A percentile compares a stretch with the other conserved stretches of the same genome.
Conservation (phyloP, 768 basidiomycete species). For the Trametes villosa region DNA sequence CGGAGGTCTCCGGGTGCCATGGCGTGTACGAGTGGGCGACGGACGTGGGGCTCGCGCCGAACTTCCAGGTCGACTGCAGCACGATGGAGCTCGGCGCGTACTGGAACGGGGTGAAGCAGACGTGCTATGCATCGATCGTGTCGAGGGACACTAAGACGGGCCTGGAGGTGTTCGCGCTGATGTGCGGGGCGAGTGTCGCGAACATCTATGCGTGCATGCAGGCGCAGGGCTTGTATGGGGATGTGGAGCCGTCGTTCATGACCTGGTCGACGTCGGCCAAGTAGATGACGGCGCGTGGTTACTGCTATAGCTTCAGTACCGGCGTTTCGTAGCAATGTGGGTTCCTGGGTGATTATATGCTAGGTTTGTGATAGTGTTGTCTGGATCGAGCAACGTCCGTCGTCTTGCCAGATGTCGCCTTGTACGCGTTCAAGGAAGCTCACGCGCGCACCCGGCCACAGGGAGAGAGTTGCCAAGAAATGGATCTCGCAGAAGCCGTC, state of each 20-base stretch:
- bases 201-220: constrained; percentile 14
- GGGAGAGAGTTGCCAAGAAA: too few relatives aligned
- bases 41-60: not conserved
- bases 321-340: too few relatives aligned
- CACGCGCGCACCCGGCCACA: too few relatives aligned
- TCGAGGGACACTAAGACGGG: too few relatives aligned
- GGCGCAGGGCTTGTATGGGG: not conserved
- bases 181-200: constrained; percentile 4
- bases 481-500: too few relatives aligned
- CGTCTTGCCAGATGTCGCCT: too few relatives aligned
- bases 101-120: constrained; percentile 14
- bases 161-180: not conserved
- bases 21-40: constrained; percentile 6
- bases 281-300: too few relatives aligned
- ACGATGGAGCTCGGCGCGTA: constrained; percentile 12
- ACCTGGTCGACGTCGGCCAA: constrained; percentile 5
- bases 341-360: too few relatives aligned
- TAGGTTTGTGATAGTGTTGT: too few relatives aligned
- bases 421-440: too few relatives aligned
- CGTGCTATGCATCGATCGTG: constrained; percentile 4
- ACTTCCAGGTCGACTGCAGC: constrained; percentile 13
- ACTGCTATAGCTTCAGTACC: too few relatives aligned
- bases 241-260: constrained; percentile 3
- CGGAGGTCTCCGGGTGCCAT: not conserved
- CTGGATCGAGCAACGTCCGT: too few relatives aligned